Percentiles rank a stretch among this genome's conserved stretches.
phyloP scores from a whole-genome alignment of 2,329 filamentous ascomycete genomes.

The Diaporthe longicolla region DNA sequence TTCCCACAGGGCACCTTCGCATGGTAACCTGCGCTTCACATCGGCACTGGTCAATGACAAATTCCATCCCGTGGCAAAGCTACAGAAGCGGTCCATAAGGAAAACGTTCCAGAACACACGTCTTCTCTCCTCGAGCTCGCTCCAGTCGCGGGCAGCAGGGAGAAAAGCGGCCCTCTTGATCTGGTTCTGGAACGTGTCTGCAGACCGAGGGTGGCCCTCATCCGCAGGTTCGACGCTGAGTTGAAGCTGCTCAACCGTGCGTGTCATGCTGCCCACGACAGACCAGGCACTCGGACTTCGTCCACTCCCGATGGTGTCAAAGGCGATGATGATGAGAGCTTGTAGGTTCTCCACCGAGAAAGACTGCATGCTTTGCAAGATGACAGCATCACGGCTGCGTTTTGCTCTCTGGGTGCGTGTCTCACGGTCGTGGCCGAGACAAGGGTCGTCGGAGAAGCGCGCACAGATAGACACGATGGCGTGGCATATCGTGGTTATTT shows the following conservation, averaged over 20 bases:
- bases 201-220: slow-evolving; percentile 41
- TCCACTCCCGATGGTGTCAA: slow-evolving; percentile 55
- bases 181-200: slow-evolving; percentile 49
- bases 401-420: slow-evolving; percentile 42
- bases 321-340: slow-evolving; percentile 53
- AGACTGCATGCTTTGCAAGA: slow-evolving; percentile 52
- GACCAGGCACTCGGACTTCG: slow-evolving; percentile 54
- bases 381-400: slow-evolving; percentile 50
- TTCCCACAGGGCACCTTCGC: slow-evolving; percentile 57
- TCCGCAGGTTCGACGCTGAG: slow-evolving; percentile 50
- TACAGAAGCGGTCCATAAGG: slow-evolving; percentile 57
- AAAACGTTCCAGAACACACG: slow-evolving; percentile 60
- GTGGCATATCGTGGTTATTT: slow-evolving; percentile 52
- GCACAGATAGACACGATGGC: slow-evolving; percentile 52
- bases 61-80: slow-evolving; percentile 57
- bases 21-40: slow-evolving; percentile 55
- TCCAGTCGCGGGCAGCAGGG: slow-evolving; percentile 50
- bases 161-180: slow-evolving; percentile 56
- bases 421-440: slow-evolving; percentile 47
- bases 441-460: slow-evolving; percentile 48
- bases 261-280: slow-evolving; percentile 55
- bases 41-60: slow-evolving; percentile 54
- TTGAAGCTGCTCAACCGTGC: slow-evolving; percentile 56
- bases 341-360: slow-evolving; percentile 55
- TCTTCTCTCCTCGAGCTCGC: slow-evolving; percentile 55